These are phyloP conservation scores for Sarocladiaceae sp. DNA, from an alignment of 2,329 filamentous ascomycete genomes.

Conservation along the genomic window DNA sequence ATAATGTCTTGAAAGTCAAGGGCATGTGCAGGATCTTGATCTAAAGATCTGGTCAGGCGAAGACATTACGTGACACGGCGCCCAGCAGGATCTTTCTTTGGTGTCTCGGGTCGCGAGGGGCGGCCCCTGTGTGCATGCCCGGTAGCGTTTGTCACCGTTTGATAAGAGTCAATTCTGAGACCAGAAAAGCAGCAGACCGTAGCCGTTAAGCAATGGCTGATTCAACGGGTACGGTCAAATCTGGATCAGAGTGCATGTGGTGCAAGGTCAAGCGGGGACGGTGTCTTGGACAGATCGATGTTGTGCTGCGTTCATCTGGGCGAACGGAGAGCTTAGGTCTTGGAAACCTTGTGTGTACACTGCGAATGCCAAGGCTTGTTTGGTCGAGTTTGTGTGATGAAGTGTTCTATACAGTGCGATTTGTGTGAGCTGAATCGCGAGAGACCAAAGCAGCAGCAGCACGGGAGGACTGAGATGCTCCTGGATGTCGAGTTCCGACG, in stretches of 20 bases:
- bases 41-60: neutral
- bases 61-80: neutral
- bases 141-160: neutral
- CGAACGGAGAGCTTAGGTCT: neutral
- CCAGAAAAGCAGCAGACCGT: too few species aligned
- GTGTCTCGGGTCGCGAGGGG: neutral
- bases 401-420: too few species aligned
- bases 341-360: too few species aligned
- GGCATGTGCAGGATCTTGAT: conserved; percentile 1
- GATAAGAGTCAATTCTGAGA: too few species aligned
- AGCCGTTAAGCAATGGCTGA: too few species aligned
- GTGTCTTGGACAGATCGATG: conserved; percentile 4
- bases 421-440: neutral
- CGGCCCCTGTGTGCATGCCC: neutral
- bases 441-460: too few species aligned
- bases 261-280: neutral
- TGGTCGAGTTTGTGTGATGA: too few species aligned
- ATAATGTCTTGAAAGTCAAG: neutral
- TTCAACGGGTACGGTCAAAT: neutral
- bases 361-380: too few species aligned
- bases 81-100: neutral
- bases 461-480: too few species aligned
- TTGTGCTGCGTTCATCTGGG: neutral
- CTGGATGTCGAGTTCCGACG: neutral
- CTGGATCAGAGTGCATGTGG: neutral